Evolutionary conservation across 1,284 basidiomycete species (phyloP).

Genomic region (Anthracocystis panici-leucophaei): DNA sequence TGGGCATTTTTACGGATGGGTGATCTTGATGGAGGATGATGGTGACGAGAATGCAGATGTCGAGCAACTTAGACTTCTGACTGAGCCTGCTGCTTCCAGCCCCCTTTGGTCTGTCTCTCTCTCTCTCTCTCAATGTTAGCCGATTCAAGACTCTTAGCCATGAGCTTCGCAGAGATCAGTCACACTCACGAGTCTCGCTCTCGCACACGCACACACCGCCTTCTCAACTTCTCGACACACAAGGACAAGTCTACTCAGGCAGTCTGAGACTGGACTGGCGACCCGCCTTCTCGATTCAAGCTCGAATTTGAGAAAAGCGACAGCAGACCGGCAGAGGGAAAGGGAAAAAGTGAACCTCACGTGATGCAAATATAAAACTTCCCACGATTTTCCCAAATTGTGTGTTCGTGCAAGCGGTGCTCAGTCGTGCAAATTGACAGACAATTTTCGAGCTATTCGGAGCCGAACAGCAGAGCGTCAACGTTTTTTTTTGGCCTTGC

Average conservation of each 20-base stretch:
- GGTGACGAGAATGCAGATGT: constrained; percentile 46
- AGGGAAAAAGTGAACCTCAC: too few relatives aligned
- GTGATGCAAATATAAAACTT: constrained; percentile 11
- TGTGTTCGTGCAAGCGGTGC: neutral
- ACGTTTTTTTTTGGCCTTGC: neutral
- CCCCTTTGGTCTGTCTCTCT: neutral
- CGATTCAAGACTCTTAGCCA: constrained; percentile 8
- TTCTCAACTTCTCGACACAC: constrained; percentile 2
- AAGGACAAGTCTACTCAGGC: neutral
- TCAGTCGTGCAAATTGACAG: neutral
- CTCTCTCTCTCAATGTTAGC: too few relatives aligned
- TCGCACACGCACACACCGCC: neutral
- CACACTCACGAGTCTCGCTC: constrained; percentile 9
- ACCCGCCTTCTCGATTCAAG: neutral
- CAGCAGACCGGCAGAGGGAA: constrained; percentile 17
- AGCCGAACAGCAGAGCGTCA: constrained; percentile 1
- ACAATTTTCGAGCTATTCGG: neutral
- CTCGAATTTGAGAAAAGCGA: constrained; percentile 1
- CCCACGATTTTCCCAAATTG: constrained; percentile 1
- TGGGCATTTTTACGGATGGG: constrained; percentile 61
- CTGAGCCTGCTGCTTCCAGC: constrained; percentile 12
- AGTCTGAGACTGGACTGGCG: too few relatives aligned
- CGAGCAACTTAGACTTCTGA: constrained; percentile 22
- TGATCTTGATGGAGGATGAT: constrained; percentile 55
- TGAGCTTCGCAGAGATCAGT: neutral